phyloP scores from a whole-genome alignment of 345 rosid species.

The Eucalyptus pauciflora region DNA sequence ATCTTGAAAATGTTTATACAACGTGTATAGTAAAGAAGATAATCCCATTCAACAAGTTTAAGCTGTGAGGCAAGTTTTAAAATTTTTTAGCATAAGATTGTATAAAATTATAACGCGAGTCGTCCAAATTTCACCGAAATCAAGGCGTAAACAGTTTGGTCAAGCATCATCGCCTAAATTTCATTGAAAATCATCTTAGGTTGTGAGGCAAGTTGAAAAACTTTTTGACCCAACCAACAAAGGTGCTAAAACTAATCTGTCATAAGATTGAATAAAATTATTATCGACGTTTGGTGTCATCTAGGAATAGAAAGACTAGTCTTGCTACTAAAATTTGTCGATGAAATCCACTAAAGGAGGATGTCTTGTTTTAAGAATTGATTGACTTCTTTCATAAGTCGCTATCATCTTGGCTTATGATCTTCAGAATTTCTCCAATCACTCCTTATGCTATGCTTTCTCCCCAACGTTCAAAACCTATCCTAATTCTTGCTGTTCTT shows the following conservation, averaged over 20 bases:
- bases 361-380: neutral
- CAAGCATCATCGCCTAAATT: neutral
- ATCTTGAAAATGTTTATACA: neutral
- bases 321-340: neutral
- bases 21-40: neutral
- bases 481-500: neutral
- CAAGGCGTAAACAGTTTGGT: neutral
- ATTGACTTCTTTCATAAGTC: neutral
- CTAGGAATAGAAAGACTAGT: neutral
- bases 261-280: neutral
- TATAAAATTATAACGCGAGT: neutral
- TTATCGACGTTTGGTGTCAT: neutral
- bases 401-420: neutral
- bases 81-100: neutral
- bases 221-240: neutral
- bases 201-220: neutral
- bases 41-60: neutral
- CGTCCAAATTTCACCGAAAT: neutral
- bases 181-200: neutral
- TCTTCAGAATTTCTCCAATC: neutral
- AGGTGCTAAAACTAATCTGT: neutral
- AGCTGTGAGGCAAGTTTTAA: neutral
- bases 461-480: neutral
- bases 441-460: neutral
- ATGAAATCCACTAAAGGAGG: neutral